Evolutionary conservation across 2,329 filamentous ascomycete genomes (phyloP), one percentile per base, ranked within the genome.

Genomic region (Aspergillus chevalieri): DNA sequence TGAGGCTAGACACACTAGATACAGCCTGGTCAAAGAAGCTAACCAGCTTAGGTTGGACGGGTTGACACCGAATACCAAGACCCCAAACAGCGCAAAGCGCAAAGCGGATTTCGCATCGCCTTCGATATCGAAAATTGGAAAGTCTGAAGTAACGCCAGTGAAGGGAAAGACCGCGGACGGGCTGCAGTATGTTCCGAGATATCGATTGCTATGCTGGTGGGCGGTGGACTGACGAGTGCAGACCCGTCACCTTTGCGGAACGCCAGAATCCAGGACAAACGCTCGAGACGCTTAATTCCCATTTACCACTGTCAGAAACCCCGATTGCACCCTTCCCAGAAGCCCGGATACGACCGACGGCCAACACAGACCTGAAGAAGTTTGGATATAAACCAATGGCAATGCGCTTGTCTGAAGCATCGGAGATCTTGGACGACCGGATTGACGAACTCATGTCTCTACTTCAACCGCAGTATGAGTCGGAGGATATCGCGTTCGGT

Each of bases 371-470:
- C 65, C 80, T 89, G 62, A 90, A 91, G 66, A 96, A 95, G 66
- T 85, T 96, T 58, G 83, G 78, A 1, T 98, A 97, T 71, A 93
- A 91, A 65, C 88, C 90, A 2, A 85, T 97, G 77, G 86, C 89
- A 2, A 95, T 97, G 90, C 95, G 95, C 63, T 78, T 93, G 6
- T 91, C 89, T 4, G 91, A 96, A 66, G 84, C 89, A 0, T 95
- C 92, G 4, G 91, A 95, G 67, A 88, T 95, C 42, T 79, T 97
- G 6, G 93, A 98, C 70, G 92, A 97, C 69, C 81, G 90, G 59
- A 96, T 98, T 73, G 90, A 97, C 60, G 89, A 91, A 54, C 95
- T 96, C 62, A 78, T 83, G 51, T 73, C 76, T n/a, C 69, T 90
- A 1, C 77, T 95, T 4, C 84, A 88, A 69, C 81, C 85, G 49